These are phyloP conservation scores for Jasminum sambac DNA, from an alignment of 257 asterid species.

Conservation along the genomic window DNA sequence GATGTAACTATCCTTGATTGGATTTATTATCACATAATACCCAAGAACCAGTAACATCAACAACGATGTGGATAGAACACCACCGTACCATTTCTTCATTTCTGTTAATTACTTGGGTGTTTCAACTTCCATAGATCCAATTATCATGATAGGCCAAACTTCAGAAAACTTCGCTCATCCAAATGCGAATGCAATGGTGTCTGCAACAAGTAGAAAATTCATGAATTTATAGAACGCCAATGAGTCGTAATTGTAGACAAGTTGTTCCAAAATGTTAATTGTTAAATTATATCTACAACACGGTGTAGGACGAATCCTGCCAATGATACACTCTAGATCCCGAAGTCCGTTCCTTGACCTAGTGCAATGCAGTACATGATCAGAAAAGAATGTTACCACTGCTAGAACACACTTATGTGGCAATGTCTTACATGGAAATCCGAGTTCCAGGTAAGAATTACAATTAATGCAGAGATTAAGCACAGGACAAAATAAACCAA, in stretches of 20 bases:
- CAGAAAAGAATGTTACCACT: not conserved
- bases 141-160: slow-evolving; percentile 27
- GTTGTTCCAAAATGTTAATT: not conserved
- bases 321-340: not conserved
- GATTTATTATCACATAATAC: slow-evolving; percentile 51
- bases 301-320: not conserved
- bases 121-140: slow-evolving; percentile 30
- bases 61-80: slow-evolving; percentile 60
- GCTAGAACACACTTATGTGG: not conserved
- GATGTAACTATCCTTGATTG: slow-evolving; percentile 55
- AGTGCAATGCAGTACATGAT: not conserved
- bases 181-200: slow-evolving; percentile 9
- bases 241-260: not conserved
- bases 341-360: not conserved
- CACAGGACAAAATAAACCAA: too few relatives aligned
- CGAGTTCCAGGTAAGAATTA: too few relatives aligned
- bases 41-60: slow-evolving; percentile 73
- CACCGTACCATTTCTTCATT: slow-evolving; percentile 90
- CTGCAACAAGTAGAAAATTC: slow-evolving; percentile 31
- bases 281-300: not conserved
- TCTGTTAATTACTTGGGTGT: slow-evolving; percentile 41
- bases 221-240: not conserved
- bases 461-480: too few relatives aligned
- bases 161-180: slow-evolving; percentile 23
- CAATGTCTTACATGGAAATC: not conserved